A percentile compares a stretch with the other conserved stretches of the same genome.
Evolutionary conservation across 768 basidiomycete species (phyloP).

Genomic region (Sporobolomyces roseus): DNA sequence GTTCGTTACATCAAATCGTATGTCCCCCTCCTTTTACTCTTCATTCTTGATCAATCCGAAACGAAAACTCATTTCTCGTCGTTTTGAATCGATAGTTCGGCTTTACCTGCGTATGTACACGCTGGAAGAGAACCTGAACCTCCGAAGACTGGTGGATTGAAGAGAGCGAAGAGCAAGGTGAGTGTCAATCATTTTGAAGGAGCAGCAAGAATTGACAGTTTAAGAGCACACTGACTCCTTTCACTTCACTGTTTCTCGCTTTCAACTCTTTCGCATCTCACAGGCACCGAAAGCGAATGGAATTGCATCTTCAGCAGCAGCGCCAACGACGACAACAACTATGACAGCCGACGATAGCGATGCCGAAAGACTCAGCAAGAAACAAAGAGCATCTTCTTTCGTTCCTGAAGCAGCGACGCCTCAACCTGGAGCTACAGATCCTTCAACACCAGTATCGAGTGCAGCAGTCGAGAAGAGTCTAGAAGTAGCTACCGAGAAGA

Average conservation of each 20-base stretch:
- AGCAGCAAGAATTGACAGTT: too few relatives aligned
- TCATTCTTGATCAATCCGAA: too few relatives aligned
- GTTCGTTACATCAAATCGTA: conserved; percentile 90
- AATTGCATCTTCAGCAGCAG: neutral
- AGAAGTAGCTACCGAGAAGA: conserved; percentile 4
- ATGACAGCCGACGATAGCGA: conserved; percentile 32
- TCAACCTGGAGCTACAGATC: neutral
- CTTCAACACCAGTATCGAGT: neutral
- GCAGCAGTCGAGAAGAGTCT: conserved; percentile 5
- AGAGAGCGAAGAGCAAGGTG: conserved; percentile 58
- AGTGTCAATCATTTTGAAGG: too few relatives aligned
- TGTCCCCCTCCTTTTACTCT: conserved; percentile 39
- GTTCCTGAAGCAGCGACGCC: conserved; percentile 32
- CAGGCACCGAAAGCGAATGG: conserved; percentile 26
- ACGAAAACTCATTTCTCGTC: too few relatives aligned
- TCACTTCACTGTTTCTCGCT: neutral
- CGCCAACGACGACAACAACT: neutral
- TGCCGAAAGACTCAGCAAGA: conserved; percentile 33
- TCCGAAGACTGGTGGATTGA: conserved; percentile 55
- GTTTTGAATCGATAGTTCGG: conserved; percentile 54
- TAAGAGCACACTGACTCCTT: conserved; percentile 5
- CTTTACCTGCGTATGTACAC: conserved; percentile 75
- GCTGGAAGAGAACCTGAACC: conserved; percentile 75
- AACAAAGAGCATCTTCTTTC: conserved; percentile 40
- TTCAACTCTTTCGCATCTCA: neutral